Conservation (phyloP, 371 early-diverging fungal genomes). For the Syncephalis plumigaleata region DNA sequence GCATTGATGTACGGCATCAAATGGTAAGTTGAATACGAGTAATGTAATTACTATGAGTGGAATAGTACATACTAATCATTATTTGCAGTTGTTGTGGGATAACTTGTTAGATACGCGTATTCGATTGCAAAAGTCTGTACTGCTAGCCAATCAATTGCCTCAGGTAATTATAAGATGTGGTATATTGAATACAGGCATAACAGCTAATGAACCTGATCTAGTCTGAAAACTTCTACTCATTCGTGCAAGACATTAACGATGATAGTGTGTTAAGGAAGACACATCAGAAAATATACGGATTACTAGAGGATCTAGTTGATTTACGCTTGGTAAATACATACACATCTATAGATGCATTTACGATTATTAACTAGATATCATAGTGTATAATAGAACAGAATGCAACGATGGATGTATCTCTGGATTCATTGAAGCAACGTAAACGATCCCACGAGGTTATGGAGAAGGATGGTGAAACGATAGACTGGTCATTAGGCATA, state of each 20-base stretch:
- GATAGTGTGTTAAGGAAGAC: neutral
- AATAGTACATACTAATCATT: neutral
- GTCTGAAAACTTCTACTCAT: neutral
- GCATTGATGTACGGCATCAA: slow-evolving; percentile 70
- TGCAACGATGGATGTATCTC: slow-evolving; percentile 7
- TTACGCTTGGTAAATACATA: slow-evolving; percentile 1
- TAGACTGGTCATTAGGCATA: no score
- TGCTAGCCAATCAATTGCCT: slow-evolving; percentile 67
- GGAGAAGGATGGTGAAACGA: no score
- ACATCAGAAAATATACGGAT: neutral
- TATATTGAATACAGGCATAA: neutral
- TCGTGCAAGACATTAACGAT: neutral
- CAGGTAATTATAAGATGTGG: slow-evolving; percentile 11
- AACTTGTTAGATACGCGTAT: slow-evolving; percentile 74
- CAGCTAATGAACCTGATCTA: neutral
- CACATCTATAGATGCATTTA: neutral
- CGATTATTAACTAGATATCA: neutral
- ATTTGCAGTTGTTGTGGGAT: slow-evolving; percentile 58
- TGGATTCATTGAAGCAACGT: slow-evolving; percentile 14
- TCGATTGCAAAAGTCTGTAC: slow-evolving; percentile 62
- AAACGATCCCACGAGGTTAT: slow-evolving; percentile 17
- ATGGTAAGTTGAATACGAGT: slow-evolving; percentile 8
- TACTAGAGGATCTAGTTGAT: slow-evolving; percentile 4
- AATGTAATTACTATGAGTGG: neutral
- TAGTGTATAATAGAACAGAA: slow-evolving; percentile 2